Evolutionary conservation across 768 basidiomycete genomes (phyloP), one percentile per base, ranked within the genome.

Genomic region (Lentinula detonsa): DNA sequence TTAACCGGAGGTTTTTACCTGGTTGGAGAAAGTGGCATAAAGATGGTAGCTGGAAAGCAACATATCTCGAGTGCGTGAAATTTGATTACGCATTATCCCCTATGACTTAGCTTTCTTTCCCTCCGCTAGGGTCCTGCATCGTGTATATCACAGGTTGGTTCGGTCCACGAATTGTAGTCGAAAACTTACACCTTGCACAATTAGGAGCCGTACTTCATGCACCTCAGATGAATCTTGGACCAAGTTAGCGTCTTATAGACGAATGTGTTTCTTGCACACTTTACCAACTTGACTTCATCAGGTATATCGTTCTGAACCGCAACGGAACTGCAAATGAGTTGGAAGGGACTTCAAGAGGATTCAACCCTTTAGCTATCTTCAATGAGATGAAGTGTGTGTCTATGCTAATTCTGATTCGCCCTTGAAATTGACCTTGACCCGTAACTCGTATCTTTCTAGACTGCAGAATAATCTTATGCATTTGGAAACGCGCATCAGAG

Each of bases 141-240:
- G 87, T 35, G 76, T 88, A 42, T 87, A 83, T 81, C 91, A 93
- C 69, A 56, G 55, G 55, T 56, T 21, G 31, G 55, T 28, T 31
- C 11, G 13, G 11, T 16, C 8, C 3, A 39, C 23, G 10, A 4
- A 9, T 5, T 13, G 3, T 10, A 42, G 5, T 18, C 34, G 53
- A 8, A 16, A n/a, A 7, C n/a, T 56, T 18, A 13, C 28, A 23
- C 23, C 5, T 39, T 35, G 37, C 18, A 5, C n/a, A 21, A 37
- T 13, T 23, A 83, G 90, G 59, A 81, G 78, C 67, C 77, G 74
- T 42, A 84, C 84, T 3, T 78, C 79, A n/a, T 93, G 91, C 68
- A 91, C 90, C 21, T 71, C 83, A 6, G 88, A 91, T 65, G 92
- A 93, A 72, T 76, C 89, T 21, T 93, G 91, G 90, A 92, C 90